phyloP scores from a whole-genome alignment of 176 grass and related monocot species.

The Oryza meridionalis region DNA sequence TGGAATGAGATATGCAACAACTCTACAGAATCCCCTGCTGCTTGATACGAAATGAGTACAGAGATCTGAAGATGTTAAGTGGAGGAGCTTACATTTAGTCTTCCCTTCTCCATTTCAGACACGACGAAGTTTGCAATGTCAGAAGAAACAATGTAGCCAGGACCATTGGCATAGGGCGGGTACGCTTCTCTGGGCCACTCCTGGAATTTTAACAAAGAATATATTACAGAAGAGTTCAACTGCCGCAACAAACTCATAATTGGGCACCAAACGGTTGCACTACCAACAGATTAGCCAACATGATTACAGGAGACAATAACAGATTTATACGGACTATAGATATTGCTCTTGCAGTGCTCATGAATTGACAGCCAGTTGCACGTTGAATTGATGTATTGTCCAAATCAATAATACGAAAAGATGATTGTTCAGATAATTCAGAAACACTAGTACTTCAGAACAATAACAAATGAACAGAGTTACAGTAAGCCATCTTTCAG shows the following conservation, averaged over 20 bases:
- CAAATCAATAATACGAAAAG: conserved; percentile 3
- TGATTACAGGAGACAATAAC: conserved; percentile 33
- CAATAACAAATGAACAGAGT: neutral
- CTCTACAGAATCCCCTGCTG: conserved; percentile 13
- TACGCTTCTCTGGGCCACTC: conserved; percentile 65
- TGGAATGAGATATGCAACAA: conserved; percentile 12
- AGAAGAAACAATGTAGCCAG: conserved; percentile 71
- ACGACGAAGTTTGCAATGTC: conserved; percentile 62
- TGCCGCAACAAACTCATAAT: conserved; percentile 38
- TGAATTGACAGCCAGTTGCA: conserved; percentile 30
- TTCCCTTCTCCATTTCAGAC: conserved; percentile 52
- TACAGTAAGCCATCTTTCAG: neutral
- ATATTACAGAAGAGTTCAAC: conserved; percentile 30
- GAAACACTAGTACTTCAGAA: neutral
- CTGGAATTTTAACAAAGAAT: conserved; percentile 48
- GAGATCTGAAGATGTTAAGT: neutral
- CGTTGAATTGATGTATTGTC: neutral
- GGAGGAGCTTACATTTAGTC: conserved; percentile 56
- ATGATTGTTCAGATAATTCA: neutral
- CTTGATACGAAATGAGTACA: conserved; percentile 15
- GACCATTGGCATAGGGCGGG: conserved; percentile 71
- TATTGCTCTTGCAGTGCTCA: conserved; percentile 22
- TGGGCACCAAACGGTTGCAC: neutral
- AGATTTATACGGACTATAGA: conserved; percentile 17
- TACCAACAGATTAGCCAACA: conserved; percentile 4